phyloP scores from a whole-genome alignment of 2,329 filamentous ascomycete species.

The Helotiales sp. region DNA sequence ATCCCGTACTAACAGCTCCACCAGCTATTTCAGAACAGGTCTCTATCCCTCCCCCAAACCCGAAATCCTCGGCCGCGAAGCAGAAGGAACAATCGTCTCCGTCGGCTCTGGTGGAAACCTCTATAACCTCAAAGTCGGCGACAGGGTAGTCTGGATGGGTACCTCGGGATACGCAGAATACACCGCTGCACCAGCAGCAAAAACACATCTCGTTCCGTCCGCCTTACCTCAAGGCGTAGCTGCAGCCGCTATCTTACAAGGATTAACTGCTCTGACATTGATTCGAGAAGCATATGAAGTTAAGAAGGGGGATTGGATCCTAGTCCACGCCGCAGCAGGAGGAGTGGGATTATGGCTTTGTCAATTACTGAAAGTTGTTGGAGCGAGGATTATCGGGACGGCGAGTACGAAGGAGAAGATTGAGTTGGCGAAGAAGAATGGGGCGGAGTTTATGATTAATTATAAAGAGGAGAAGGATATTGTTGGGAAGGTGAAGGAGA shows the following conservation, averaged over 20 bases:
- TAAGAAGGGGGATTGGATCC: constrained; percentile 74
- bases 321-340: constrained; percentile 84
- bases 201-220: constrained; percentile 63
- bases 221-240: constrained; percentile 60
- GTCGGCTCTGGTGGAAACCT: constrained; percentile 52
- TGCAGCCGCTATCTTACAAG: constrained; percentile 74
- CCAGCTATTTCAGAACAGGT: constrained; percentile 79
- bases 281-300: constrained; percentile 72
- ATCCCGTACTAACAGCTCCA: constrained; percentile 1
- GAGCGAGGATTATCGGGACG: constrained; percentile 78
- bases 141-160: constrained; percentile 70
- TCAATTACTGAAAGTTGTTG: constrained; percentile 71
- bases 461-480: constrained; percentile 62
- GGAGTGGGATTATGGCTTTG: constrained; percentile 76
- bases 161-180: constrained; percentile 56
- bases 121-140: constrained; percentile 60
- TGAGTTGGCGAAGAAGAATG: constrained; percentile 65
- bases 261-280: constrained; percentile 78
- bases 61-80: constrained; percentile 78
- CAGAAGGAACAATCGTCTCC: constrained; percentile 67
- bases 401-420: constrained; percentile 74
- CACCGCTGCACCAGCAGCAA: constrained; percentile 51
- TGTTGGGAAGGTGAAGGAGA: constrained; percentile 60
- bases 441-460: constrained; percentile 71
- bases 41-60: constrained; percentile 75